These are phyloP conservation scores for Thielaviopsis populi DNA, from an alignment of 2,329 filamentous ascomycete genomes.

Conservation along the genomic window DNA sequence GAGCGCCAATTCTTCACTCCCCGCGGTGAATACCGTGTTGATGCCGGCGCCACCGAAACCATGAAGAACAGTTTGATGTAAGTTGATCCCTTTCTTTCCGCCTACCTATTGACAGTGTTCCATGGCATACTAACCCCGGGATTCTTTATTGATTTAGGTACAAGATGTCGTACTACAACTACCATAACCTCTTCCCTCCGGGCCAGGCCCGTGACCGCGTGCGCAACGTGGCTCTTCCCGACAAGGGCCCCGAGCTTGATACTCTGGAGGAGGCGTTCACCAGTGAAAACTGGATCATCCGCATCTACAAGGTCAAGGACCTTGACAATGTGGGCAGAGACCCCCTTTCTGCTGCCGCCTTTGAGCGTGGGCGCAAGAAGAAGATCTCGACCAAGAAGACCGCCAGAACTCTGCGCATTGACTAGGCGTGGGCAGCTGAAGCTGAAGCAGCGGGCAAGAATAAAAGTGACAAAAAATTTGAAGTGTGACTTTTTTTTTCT, in stretches of 20 bases:
- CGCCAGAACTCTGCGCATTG: conserved; percentile 53
- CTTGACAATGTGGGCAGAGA: conserved; percentile 91
- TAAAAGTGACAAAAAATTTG: neutral
- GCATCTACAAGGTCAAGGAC: conserved; percentile 99
- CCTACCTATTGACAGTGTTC: neutral
- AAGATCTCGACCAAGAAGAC: conserved; percentile 60
- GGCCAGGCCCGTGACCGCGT: conserved; percentile 87
- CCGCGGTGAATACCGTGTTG: conserved; percentile 87
- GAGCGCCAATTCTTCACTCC: conserved; percentile 92
- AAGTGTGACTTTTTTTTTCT: conserved; percentile 15
- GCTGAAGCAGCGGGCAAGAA: neutral
- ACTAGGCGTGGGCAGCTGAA: conserved; percentile 33
- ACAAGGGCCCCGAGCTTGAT: conserved; percentile 69
- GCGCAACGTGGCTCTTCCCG: conserved; percentile 64
- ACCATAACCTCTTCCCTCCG: conserved; percentile 73
- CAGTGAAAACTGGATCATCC: conserved; percentile 99
- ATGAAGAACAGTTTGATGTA: conserved; percentile 99
- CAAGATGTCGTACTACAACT: conserved; percentile 99
- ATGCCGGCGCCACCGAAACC: conserved; percentile 80
- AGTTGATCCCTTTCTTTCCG: conserved; percentile 26
- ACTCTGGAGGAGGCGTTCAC: conserved; percentile 95
- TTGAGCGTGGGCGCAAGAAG: conserved; percentile 68
- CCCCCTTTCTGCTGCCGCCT: conserved; percentile 53
- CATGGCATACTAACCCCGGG: conserved; percentile 16
- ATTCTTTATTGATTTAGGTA: conserved; percentile 47